Evolutionary conservation across 1,284 basidiomycete genomes (phyloP).

Genomic region (Hymenochaete sp.): DNA sequence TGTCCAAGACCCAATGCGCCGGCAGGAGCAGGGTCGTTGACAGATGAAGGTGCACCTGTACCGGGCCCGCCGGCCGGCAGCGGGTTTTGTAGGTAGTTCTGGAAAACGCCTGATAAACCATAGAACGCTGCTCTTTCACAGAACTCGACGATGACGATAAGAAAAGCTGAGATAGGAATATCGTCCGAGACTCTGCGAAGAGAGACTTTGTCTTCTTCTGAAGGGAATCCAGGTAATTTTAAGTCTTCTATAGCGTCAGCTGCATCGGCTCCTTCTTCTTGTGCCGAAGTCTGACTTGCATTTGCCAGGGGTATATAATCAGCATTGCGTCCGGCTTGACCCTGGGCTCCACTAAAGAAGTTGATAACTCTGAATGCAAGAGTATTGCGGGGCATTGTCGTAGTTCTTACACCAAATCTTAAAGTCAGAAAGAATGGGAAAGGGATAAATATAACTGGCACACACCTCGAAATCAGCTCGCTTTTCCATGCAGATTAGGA

Average conservation of each 20-base stretch:
- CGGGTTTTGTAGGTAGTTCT: constrained; percentile 41
- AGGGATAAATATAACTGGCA: no score
- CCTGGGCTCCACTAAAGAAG: not conserved
- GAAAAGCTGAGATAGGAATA: constrained; percentile 35
- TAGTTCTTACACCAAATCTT: no score
- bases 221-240: constrained; percentile 41
- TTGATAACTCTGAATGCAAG: not conserved
- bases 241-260: not conserved
- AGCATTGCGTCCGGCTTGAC: not conserved
- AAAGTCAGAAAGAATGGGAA: no score
- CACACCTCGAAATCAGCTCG: no score
- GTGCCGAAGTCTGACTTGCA: constrained; percentile 1
- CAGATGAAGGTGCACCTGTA: constrained; percentile 38
- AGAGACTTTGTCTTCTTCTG: constrained; percentile 39
- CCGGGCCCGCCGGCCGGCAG: constrained; percentile 42
- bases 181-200: constrained; percentile 38
- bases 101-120: constrained; percentile 37
- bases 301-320: constrained; percentile 12
- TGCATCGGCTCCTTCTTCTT: not conserved
- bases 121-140: constrained; percentile 47
- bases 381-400: not conserved
- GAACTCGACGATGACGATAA: constrained; percentile 42
- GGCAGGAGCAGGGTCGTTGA: constrained; percentile 33
- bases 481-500: no score
- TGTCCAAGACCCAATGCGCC: constrained; percentile 35